These are phyloP conservation scores for Bigelowiella natans DNA, from an alignment of 78 protist genomes.

Conservation along the genomic window DNA sequence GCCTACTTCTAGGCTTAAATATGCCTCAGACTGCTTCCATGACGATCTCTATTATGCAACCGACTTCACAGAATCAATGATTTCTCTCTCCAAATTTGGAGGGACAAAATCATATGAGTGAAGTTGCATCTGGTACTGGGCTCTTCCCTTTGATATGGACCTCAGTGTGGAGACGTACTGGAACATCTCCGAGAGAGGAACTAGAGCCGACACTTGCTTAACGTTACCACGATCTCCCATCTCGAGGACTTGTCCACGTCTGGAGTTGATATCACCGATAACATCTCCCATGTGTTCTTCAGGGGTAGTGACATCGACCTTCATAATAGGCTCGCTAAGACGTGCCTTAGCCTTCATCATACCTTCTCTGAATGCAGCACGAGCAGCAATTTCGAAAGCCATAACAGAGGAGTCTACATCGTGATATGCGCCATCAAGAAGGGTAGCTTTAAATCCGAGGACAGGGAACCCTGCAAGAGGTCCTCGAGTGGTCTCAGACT, in stretches of 20 bases:
- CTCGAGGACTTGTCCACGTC: conserved; percentile 9
- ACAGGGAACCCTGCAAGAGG: conserved; percentile 23
- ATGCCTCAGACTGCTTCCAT: too few relatives aligned
- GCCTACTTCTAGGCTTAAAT: neutral
- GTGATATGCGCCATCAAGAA: conserved; percentile 24
- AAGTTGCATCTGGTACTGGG: conserved; percentile 28
- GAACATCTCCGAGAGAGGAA: conserved; percentile 39
- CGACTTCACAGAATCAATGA: too few relatives aligned
- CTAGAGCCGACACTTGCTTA: neutral
- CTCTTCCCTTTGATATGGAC: conserved; percentile 30
- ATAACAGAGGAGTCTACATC: conserved; percentile 28
- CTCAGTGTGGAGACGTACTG: conserved; percentile 40
- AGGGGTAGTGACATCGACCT: conserved; percentile 33
- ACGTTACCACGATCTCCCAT: neutral
- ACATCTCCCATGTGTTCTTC: conserved; percentile 39
- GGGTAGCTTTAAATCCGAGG: conserved; percentile 20
- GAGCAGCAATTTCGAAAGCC: conserved; percentile 29
- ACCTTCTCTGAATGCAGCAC: conserved; percentile 20
- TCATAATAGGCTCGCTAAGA: conserved; percentile 36
- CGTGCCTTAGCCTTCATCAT: conserved; percentile 19
- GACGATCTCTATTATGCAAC: too few relatives aligned
- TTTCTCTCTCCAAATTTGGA: conserved; percentile 32
- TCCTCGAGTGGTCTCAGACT: neutral
- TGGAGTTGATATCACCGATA: conserved; percentile 37
- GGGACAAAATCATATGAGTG: conserved; percentile 30